Percentiles rank a stretch among this genome's conserved stretches.
Evolutionary conservation across 768 basidiomycete genomes (phyloP).

Genomic region (Pulveroboletus sp.): DNA sequence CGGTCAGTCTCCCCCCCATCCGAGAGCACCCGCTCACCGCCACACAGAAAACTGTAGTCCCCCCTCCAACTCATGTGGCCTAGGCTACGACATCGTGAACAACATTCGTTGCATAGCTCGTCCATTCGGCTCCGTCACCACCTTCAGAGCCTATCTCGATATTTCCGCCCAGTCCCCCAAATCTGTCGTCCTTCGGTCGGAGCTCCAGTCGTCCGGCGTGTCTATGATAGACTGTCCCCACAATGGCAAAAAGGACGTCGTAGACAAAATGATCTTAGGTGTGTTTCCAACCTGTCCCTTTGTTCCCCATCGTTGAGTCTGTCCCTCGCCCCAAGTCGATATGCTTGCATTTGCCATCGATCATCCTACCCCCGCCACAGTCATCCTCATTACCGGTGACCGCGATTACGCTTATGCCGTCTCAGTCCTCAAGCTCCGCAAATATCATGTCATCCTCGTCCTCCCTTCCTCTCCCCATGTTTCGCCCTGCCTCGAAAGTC

Average conservation of each 20-base stretch:
- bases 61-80: constrained; percentile 29
- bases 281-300: constrained; percentile 5
- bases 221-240: constrained; percentile 37
- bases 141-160: constrained; percentile 55
- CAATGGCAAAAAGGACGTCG: constrained; percentile 34
- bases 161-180: constrained; percentile 37
- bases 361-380: constrained; percentile 47
- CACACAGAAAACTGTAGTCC: constrained; percentile 30
- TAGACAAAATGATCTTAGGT: constrained; percentile 48
- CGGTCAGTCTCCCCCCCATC: no score
- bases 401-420: constrained; percentile 65
- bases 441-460: constrained; percentile 50
- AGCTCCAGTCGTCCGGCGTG: constrained; percentile 44
- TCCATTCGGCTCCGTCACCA: constrained; percentile 42
- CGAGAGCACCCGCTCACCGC: constrained; percentile 6
- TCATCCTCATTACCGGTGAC: constrained; percentile 64
- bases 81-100: constrained; percentile 42
- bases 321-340: constrained; percentile 45
- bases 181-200: constrained; percentile 35
- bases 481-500: constrained; percentile 46
- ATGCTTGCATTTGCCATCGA: constrained; percentile 67
- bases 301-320: constrained; percentile 1
- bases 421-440: constrained; percentile 50
- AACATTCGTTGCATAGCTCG: constrained; percentile 44
- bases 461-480: constrained; percentile 35